Evolutionary conservation across 257 asterid genomes (phyloP), one percentile per base, ranked within the genome.

Genomic region (Thymus mandschuricus): DNA sequence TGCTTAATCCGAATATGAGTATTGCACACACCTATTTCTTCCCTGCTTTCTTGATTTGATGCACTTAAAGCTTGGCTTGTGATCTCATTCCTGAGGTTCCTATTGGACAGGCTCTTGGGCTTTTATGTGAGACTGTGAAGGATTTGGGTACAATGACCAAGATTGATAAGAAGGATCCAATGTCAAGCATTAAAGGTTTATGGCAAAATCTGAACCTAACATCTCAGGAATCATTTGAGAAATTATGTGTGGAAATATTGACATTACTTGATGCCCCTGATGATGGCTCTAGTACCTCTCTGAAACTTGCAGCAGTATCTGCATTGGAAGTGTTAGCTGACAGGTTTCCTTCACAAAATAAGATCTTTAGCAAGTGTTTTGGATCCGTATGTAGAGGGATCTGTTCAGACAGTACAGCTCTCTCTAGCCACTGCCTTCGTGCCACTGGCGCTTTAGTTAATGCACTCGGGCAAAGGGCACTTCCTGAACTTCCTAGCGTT

Each of bases 391-490:
- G 89, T 81, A 83, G 77, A 75, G 86, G 78, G 72, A 89, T 89
- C 70, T 69, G 82, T 74, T 81, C 92, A 1, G 83, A 81, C 57
- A 81, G 88, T 82, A 70, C 82, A 74, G 71, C 86, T 68, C 81
- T 91, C 64, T 88, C 98, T 58, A 85, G 84, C 45, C 84, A 83
- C 63, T 86, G 93, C 70, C 96, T 95, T 68, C 90, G 86, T 29
- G 81, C 99, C 10, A 75, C 89, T 60, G 92, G 97, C 68, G 88
- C 98, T 65, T 79, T 95, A 62, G 75, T 92, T 75, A 84, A 82
- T 70, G 95, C 92, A 27, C 93, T 95, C 66, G 99, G 99, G 71
- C 92, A 86, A 10, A 83, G 71, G 80, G 96, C 96, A 43, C 87
- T 91, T 66, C 85, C 86, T 35, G 89, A 86, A 82, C 97, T 95